Conservation (phyloP, 2,329 filamentous ascomycete genomes). For the Rutstroemia sp. region DNA sequence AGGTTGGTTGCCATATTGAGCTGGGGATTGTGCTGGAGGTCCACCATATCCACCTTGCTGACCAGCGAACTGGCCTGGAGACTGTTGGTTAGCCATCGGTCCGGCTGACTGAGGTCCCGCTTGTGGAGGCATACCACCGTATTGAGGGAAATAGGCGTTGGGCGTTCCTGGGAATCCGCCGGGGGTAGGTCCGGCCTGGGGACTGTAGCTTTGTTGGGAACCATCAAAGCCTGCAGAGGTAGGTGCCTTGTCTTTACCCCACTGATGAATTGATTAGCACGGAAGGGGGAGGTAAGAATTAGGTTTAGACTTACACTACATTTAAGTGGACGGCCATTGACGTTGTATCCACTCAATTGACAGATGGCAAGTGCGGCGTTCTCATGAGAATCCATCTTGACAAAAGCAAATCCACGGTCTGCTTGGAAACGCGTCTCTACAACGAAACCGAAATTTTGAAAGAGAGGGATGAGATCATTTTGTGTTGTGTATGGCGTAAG, state of each 20-base stretch:
- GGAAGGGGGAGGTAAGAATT: slow-evolving; percentile 2
- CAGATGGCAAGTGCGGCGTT: slow-evolving; percentile 98
- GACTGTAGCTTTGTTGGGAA: slow-evolving; percentile 60
- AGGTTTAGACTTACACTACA: slow-evolving; percentile 73
- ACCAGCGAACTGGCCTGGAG: slow-evolving; percentile 44
- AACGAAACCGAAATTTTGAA: slow-evolving; percentile 97
- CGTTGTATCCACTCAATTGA: slow-evolving; percentile 94
- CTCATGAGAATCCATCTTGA: slow-evolving; percentile 98
- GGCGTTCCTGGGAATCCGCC: slow-evolving; percentile 70
- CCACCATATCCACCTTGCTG: slow-evolving; percentile 62
- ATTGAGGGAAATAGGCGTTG: slow-evolving; percentile 84
- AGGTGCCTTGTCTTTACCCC: slow-evolving; percentile 97
- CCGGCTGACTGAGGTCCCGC: slow-evolving; percentile 31
- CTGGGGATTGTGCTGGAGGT: slow-evolving; percentile 53
- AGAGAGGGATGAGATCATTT: slow-evolving; percentile 92
- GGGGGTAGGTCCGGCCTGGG: slow-evolving; percentile 66
- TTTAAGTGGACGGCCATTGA: slow-evolving; percentile 93
- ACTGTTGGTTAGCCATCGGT: slow-evolving; percentile 33
- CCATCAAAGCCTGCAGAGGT: slow-evolving; percentile 72
- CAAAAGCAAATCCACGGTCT: slow-evolving; percentile 94
- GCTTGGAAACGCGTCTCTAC: slow-evolving; percentile 97
- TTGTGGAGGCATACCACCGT: slow-evolving; percentile 56
- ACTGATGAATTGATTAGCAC: slow-evolving; percentile 50
- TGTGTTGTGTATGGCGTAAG: slow-evolving; percentile 96
- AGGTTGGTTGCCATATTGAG: slow-evolving; percentile 57